Percentiles rank a stretch among this genome's conserved stretches.
Evolutionary conservation across 2,329 filamentous ascomycete genomes (phyloP).

Genomic region (Diplodia mutila): DNA sequence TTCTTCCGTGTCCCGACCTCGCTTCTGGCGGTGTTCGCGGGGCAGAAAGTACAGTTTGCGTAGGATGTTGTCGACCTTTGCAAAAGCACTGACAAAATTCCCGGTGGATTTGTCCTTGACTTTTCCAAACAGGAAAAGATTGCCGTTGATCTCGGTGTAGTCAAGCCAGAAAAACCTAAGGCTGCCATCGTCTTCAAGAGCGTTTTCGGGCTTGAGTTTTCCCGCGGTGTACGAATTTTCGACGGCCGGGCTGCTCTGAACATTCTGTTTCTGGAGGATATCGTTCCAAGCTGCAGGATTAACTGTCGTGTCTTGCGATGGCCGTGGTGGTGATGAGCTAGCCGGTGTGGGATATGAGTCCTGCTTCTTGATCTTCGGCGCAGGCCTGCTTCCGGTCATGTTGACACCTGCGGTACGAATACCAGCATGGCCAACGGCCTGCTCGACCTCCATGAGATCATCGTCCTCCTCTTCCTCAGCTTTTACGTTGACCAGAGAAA

Average conservation of each 20-base stretch:
- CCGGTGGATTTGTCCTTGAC: constrained; percentile 85
- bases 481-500: constrained; percentile 56
- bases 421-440: constrained; percentile 67
- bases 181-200: constrained; percentile 91
- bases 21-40: constrained; percentile 63
- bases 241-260: constrained; percentile 72
- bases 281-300: constrained; percentile 88
- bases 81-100: constrained; percentile 84
- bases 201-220: constrained; percentile 81
- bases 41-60: constrained; percentile 93
- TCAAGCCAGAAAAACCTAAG: constrained; percentile 97
- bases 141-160: constrained; percentile 90
- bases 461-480: constrained; percentile 68
- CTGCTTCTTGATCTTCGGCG: constrained; percentile 73
- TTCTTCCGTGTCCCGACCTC: constrained; percentile 72
- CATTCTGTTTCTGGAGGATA: constrained; percentile 82
- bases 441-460: constrained; percentile 82
- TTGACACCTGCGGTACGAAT: constrained; percentile 76
- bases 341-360: constrained; percentile 67
- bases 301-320: constrained; percentile 59
- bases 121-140: constrained; percentile 92
- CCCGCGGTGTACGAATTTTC: constrained; percentile 68
- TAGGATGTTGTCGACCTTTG: constrained; percentile 93
- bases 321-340: constrained; percentile 74
- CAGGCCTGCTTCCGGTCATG: constrained; percentile 76